Evolutionary conservation across 129 eudicot genomes (phyloP), one percentile per base, ranked within the genome.

Genomic region (Rutidosis leptorrhynchoides): DNA sequence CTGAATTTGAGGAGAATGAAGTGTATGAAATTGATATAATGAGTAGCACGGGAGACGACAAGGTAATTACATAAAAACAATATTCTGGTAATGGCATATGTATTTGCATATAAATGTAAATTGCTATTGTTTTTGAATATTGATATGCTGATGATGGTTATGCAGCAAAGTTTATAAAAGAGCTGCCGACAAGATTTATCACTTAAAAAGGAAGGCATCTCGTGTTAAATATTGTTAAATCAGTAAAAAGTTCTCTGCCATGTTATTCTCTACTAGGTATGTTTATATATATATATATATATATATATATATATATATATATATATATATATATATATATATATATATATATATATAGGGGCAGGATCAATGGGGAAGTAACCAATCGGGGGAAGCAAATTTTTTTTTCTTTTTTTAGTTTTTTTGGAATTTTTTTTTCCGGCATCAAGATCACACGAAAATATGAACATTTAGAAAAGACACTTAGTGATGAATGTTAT

Each of bases 211-310:
- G 97, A 91, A 87, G 72, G 90, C 96, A 11, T 91, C 97, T 6
- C 78, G 96, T 61, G 87, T 87, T 65, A 91, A 87, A 6, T 91
- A 87, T 42, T 87, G 96, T 43, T 93, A 91, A 73, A 87, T 91
- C 23, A 91, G 70, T 64, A 93, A 87, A 76, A 91, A 87, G 32
- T 87, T 87, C 73, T 96, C 96, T 1, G 85, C 87, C 76, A 87
- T 91, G 97, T 93, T 94, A n/a, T 91, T 91, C 37, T 78, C 96
- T 24, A 94, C 96, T 22, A 87, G 97, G 97, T 90, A 3, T 20
- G 79, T 73, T 15, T 1, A 16, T 27, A 24, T 19, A 29, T 5
- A 5, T 0, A 14, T 0, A 42, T 0, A 15, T 45, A 14, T 4
- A 7, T 20, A 54, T 23, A 14, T 14, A 19, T 3, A 54, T n/a